Evolutionary conservation across 2,329 filamentous ascomycete species (phyloP).

Genomic region (Graphilbum sp.): DNA sequence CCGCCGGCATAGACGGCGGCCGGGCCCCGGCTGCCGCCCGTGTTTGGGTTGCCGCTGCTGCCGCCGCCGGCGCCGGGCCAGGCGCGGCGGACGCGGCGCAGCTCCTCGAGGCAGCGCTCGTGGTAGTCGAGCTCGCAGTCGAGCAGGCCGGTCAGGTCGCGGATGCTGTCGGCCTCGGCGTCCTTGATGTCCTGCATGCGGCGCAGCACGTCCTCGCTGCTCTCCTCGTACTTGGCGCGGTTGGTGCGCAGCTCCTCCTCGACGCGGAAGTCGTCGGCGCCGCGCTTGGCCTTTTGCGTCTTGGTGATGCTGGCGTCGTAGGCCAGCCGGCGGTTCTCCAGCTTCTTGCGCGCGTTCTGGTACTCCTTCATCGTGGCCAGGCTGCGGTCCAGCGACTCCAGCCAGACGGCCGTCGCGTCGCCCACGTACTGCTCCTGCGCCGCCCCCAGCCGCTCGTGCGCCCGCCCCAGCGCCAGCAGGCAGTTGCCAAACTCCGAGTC

Average conservation of each 20-base stretch:
- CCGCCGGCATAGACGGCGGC: too few species aligned
- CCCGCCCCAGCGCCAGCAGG: constrained; percentile 62
- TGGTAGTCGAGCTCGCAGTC: constrained; percentile 85
- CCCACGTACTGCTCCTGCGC: constrained; percentile 72
- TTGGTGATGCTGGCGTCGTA: constrained; percentile 83
- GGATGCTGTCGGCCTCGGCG: constrained; percentile 66
- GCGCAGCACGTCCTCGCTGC: constrained; percentile 76
- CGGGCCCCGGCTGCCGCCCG: constrained; percentile 12
- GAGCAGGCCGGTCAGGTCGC: constrained; percentile 64
- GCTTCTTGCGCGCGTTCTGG: constrained; percentile 79
- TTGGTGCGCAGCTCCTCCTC: constrained; percentile 85
- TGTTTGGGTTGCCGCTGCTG: constrained; percentile 4
- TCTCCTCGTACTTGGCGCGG: constrained; percentile 93
- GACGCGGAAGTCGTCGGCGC: constrained; percentile 64
- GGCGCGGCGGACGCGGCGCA: constrained; percentile 37
- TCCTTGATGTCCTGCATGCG: constrained; percentile 97
- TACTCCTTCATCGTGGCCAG: constrained; percentile 96
- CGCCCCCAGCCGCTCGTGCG: constrained; percentile 74
- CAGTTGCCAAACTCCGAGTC: constrained; percentile 87
- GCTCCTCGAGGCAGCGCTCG: constrained; percentile 74
- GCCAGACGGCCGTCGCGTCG: constrained; percentile 66
- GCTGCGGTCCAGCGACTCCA: constrained; percentile 80
- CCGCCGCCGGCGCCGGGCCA: constrained; percentile 19
- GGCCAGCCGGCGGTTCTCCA: constrained; percentile 73
- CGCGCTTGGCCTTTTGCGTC: constrained; percentile 78